phyloP scores from a whole-genome alignment of 2,329 filamentous ascomycete genomes.

The Fusarium papillatum region DNA sequence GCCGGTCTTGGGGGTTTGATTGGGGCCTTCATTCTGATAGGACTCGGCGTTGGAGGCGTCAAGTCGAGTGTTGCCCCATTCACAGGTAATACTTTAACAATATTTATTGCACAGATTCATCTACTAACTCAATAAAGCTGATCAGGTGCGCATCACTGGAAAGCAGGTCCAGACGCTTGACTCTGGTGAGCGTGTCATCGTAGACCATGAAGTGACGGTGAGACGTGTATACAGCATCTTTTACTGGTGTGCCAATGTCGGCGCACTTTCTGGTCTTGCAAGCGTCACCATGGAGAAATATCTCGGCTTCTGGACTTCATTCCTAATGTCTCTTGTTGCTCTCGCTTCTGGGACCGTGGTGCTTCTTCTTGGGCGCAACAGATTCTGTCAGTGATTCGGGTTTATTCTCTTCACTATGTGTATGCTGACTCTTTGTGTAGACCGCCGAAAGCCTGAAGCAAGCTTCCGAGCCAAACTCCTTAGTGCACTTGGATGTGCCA shows the following conservation, averaged over 20 bases:
- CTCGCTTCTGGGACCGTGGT: background rate
- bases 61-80: constrained; percentile 4
- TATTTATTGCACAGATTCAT: background rate
- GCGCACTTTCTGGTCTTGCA: constrained; percentile 64
- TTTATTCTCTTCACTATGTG: background rate
- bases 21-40: background rate
- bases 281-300: constrained; percentile 67
- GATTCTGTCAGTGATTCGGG: background rate
- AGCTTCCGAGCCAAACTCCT: constrained; percentile 5
- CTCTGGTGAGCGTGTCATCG: constrained; percentile 69
- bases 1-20: background rate
- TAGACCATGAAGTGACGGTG: constrained; percentile 76
- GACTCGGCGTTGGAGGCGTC: constrained; percentile 3
- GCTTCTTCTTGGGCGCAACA: background rate
- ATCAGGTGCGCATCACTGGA: background rate
- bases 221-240: constrained; percentile 78
- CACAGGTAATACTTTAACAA: background rate
- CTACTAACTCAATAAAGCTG: background rate
- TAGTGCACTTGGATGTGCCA: background rate
- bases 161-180: background rate
- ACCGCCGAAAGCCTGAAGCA: background rate
- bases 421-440: background rate
- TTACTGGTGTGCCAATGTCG: constrained; percentile 68
- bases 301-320: constrained; percentile 54
- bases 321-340: constrained; percentile 5